Percentiles rank a stretch among this genome's conserved stretches.
Evolutionary conservation across 2,329 filamentous ascomycete genomes (phyloP).

Genomic region (Pseudocercospora ulei): DNA sequence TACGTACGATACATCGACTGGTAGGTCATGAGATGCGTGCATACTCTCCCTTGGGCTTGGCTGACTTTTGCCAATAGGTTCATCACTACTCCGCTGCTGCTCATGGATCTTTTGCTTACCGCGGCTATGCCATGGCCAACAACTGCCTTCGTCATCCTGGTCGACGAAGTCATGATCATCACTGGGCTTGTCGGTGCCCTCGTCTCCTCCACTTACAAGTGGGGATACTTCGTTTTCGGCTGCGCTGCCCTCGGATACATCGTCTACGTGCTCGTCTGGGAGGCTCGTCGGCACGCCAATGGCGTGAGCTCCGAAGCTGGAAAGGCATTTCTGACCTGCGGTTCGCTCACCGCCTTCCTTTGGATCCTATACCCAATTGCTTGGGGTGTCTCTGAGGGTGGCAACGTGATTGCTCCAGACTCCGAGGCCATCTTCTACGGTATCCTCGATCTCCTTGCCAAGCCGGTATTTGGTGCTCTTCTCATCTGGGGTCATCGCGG

Average conservation of each 20-base stretch:
- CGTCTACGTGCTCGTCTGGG: constrained; percentile 49
- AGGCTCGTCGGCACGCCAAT: constrained; percentile 49
- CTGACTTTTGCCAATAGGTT: too few species aligned
- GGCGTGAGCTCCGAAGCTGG: constrained; percentile 47
- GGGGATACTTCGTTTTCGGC: constrained; percentile 56
- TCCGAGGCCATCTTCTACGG: constrained; percentile 61
- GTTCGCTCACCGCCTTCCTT: constrained; percentile 50
- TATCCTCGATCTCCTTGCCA: constrained; percentile 55
- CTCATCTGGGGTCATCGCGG: constrained; percentile 55
- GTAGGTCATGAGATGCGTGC: too few species aligned
- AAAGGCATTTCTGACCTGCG: constrained; percentile 47
- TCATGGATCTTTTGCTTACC: constrained; percentile 54
- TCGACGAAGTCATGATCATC: constrained; percentile 59
- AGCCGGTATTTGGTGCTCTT: constrained; percentile 53
- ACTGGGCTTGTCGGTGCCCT: constrained; percentile 57
- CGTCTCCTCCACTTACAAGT: constrained; percentile 55
- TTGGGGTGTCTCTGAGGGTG: constrained; percentile 54
- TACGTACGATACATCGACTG: constrained; percentile 59
- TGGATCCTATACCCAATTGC: constrained; percentile 58
- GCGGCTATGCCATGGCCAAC: constrained; percentile 56
- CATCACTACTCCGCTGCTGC: constrained; percentile 55
- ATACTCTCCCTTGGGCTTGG: too few species aligned
- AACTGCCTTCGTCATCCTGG: constrained; percentile 52
- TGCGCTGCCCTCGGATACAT: constrained; percentile 47
- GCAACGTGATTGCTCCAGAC: constrained; percentile 56